Evolutionary conservation across 305 asterid genomes (phyloP).

Genomic region (Fraxinus platypoda): DNA sequence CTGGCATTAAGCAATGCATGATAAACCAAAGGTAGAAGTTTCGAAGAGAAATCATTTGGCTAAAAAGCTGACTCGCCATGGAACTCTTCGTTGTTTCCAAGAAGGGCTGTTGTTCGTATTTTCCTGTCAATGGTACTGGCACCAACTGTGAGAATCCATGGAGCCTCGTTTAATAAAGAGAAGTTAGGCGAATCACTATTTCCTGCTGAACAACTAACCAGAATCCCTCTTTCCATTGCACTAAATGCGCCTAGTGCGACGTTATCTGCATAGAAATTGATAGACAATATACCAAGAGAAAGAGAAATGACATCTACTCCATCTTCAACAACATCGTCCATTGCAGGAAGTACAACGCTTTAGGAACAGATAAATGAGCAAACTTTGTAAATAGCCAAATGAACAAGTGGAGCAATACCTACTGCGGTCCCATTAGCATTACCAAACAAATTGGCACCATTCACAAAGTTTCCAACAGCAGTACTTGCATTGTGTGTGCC

Average conservation of each 20-base stretch:
- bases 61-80: slow-evolving; percentile 35
- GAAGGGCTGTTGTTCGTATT: slow-evolving; percentile 22
- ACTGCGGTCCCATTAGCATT: slow-evolving; percentile 57
- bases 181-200: slow-evolving; percentile 25
- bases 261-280: not conserved
- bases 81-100: slow-evolving; percentile 28
- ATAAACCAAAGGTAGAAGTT: slow-evolving; percentile 6
- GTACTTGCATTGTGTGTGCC: slow-evolving; percentile 61
- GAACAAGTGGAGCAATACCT: slow-evolving; percentile 56
- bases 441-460: slow-evolving; percentile 40
- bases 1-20: not conserved
- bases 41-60: slow-evolving; percentile 19
- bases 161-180: slow-evolving; percentile 35
- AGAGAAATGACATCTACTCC: slow-evolving; percentile 46
- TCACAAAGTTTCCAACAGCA: slow-evolving; percentile 57
- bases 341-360: slow-evolving; percentile 32
- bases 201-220: slow-evolving; percentile 44
- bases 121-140: slow-evolving; percentile 47
- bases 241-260: slow-evolving; percentile 37
- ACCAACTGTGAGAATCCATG: slow-evolving; percentile 54
- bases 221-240: slow-evolving; percentile 38
- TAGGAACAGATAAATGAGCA: slow-evolving; percentile 22
- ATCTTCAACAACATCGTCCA: slow-evolving; percentile 42
- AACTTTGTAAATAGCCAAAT: slow-evolving; percentile 48
- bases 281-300: slow-evolving; percentile 25